Evolutionary conservation across 352 stramenopile species (phyloP).

Genomic region (Globisporangium ultimum): DNA sequence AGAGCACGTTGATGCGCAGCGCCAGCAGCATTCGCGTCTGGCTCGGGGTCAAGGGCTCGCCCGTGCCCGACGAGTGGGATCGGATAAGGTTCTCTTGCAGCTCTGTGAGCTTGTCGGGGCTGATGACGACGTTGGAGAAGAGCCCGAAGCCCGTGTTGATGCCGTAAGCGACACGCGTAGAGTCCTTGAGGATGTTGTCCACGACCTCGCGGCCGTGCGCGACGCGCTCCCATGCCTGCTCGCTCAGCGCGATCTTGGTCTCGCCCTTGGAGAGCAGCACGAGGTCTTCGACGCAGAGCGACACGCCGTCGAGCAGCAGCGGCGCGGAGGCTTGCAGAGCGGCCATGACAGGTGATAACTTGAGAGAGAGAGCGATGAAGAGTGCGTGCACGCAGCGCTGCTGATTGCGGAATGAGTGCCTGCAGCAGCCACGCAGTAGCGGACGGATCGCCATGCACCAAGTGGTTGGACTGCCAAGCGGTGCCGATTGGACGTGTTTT

Average conservation of each 20-base stretch:
- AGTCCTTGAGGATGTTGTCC: constrained; percentile 85
- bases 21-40: constrained; percentile 87
- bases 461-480: too few species aligned
- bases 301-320: constrained; percentile 54
- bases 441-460: too few species aligned
- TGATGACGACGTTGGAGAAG: constrained; percentile 90
- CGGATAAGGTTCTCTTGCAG: constrained; percentile 85
- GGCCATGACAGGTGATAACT: too few species aligned
- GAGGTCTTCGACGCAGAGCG: constrained; percentile 66
- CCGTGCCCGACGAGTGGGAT: constrained; percentile 78
- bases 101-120: constrained; percentile 77
- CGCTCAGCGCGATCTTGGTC: constrained; percentile 53
- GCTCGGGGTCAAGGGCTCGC: constrained; percentile 62
- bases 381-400: too few species aligned
- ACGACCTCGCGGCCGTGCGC: constrained; percentile 69
- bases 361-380: too few species aligned
- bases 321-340: too few species aligned
- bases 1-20: constrained; percentile 86
- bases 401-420: too few species aligned
- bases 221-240: constrained; percentile 76
- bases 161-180: constrained; percentile 78
- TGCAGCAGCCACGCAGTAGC: too few species aligned
- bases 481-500: too few species aligned
- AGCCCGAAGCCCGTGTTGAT: constrained; percentile 93
- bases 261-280: constrained; percentile 63